Percentiles rank a stretch among this genome's conserved stretches.
These are phyloP conservation scores for Globisporangium ultimum DNA, from an alignment of 352 stramenopile genomes.

Conservation along the genomic window DNA sequence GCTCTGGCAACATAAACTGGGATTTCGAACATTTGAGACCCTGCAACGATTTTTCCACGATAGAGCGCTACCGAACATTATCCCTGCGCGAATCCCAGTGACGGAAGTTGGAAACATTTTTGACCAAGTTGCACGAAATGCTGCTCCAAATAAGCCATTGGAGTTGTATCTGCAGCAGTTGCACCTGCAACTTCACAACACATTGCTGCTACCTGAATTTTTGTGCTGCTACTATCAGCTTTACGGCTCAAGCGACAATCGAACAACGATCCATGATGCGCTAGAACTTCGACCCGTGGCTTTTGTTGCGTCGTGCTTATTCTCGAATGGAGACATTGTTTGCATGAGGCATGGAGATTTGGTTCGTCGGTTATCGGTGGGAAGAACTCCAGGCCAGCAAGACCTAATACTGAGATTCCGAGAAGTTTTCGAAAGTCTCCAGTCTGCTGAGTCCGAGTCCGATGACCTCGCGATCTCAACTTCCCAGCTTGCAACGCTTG, in stretches of 20 bases:
- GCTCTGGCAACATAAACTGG: conserved; percentile 66
- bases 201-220: conserved; percentile 53
- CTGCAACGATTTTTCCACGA: conserved; percentile 60
- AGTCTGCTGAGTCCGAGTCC: conserved; percentile 11
- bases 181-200: conserved; percentile 40
- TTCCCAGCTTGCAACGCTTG: conserved; percentile 43
- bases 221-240: conserved; percentile 71
- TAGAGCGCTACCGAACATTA: conserved; percentile 38
- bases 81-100: conserved; percentile 48
- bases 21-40: conserved; percentile 48
- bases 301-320: conserved; percentile 65
- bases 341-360: conserved; percentile 55
- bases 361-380: conserved; percentile 49
- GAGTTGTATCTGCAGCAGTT: conserved; percentile 61
- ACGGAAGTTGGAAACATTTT: conserved; percentile 36
- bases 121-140: conserved; percentile 31
- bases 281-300: conserved; percentile 52
- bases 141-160: conserved; percentile 43
- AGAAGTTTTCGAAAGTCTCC: conserved; percentile 48
- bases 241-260: conserved; percentile 36
- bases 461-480: conserved; percentile 30
- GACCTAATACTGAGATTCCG: conserved; percentile 65
- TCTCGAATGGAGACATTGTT: conserved; percentile 52
- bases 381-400: conserved; percentile 46
- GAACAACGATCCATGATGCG: conserved; percentile 4